These are phyloP conservation scores for Sugiyamaella marilandica DNA, from an alignment of 805 yeast genomes.

Conservation along the genomic window DNA sequence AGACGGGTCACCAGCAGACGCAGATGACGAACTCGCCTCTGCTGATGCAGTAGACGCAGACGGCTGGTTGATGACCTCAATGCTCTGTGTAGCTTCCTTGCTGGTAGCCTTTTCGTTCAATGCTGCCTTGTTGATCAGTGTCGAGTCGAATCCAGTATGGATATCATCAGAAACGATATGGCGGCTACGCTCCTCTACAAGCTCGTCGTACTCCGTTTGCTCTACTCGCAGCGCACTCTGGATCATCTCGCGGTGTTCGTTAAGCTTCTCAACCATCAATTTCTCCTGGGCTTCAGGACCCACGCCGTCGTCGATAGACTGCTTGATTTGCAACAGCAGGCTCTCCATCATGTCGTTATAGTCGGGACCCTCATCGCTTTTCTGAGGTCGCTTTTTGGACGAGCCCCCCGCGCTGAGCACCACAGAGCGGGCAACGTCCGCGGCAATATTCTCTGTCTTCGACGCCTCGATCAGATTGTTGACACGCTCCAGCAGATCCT, in stretches of 20 bases:
- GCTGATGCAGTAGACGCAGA: conserved; percentile 8
- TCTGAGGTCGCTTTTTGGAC: conserved; percentile 24
- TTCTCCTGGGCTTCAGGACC: conserved; percentile 46
- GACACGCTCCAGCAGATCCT: conserved; percentile 65
- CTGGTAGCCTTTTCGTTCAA: not conserved
- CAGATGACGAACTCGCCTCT: conserved; percentile 1
- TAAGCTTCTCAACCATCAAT: conserved; percentile 35
- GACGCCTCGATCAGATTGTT: conserved; percentile 51
- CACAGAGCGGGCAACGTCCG: conserved; percentile 24
- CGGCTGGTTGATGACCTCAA: conserved; percentile 35
- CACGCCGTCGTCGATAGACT: conserved; percentile 49
- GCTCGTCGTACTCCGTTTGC: conserved; percentile 56
- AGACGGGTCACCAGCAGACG: not conserved
- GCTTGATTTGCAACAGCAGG: conserved; percentile 68
- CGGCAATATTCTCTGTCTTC: conserved; percentile 28
- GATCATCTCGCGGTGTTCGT: conserved; percentile 66
- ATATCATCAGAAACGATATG: conserved; percentile 88
- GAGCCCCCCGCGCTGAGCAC: conserved; percentile 22
- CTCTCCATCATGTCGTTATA: conserved; percentile 93
- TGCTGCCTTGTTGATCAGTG: conserved; percentile 58
- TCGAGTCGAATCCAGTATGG: conserved; percentile 86
- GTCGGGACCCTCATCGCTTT: conserved; percentile 38
- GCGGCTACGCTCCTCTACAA: conserved; percentile 63
- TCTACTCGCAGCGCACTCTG: conserved; percentile 61
- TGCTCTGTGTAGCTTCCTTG: conserved; percentile 9